phyloP scores from a whole-genome alignment of 495 filamentous ascomycete species.

The Aspergillus kassunensis region DNA sequence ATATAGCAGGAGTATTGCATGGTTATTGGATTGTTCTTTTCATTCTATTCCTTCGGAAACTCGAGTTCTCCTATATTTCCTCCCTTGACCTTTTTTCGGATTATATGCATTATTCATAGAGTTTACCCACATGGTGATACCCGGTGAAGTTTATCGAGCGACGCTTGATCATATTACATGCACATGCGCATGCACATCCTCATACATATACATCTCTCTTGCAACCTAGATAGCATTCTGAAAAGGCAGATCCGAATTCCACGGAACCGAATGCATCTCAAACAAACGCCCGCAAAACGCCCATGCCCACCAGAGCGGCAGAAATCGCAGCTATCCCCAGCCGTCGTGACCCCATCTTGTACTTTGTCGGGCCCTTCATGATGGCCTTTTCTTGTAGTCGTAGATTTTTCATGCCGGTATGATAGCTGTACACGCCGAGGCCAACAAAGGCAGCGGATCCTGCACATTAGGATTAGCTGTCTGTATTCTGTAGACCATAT shows the following conservation, averaged over 20 bases:
- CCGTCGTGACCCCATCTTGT: constrained; percentile 71
- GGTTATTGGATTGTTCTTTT: constrained; percentile 17
- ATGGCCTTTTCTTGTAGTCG: constrained; percentile 65
- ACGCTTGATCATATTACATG: constrained; percentile 20
- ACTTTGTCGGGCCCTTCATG: constrained; percentile 62
- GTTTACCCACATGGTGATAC: constrained; percentile 39
- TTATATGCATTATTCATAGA: constrained; percentile 36
- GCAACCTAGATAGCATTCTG: background rate
- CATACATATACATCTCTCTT: background rate
- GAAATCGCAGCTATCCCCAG: constrained; percentile 70
- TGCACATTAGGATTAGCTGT: constrained; percentile 25
- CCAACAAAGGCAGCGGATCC: constrained; percentile 82
- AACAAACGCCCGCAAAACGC: constrained; percentile 55
- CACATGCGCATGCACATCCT: constrained; percentile 8
- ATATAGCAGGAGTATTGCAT: constrained; percentile 43
- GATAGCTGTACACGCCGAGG: constrained; percentile 84
- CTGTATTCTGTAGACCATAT: background rate
- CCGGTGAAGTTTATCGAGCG: constrained; percentile 32
- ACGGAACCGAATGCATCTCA: constrained; percentile 24
- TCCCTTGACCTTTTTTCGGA: constrained; percentile 10
- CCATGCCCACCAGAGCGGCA: constrained; percentile 63
- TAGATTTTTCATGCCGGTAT: constrained; percentile 74
- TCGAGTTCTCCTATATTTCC: constrained; percentile 8
- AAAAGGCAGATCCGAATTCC: background rate
- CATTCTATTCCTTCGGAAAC: constrained; percentile 1